phyloP scores from a whole-genome alignment of 257 asterid species.

The Solanum chilense region DNA sequence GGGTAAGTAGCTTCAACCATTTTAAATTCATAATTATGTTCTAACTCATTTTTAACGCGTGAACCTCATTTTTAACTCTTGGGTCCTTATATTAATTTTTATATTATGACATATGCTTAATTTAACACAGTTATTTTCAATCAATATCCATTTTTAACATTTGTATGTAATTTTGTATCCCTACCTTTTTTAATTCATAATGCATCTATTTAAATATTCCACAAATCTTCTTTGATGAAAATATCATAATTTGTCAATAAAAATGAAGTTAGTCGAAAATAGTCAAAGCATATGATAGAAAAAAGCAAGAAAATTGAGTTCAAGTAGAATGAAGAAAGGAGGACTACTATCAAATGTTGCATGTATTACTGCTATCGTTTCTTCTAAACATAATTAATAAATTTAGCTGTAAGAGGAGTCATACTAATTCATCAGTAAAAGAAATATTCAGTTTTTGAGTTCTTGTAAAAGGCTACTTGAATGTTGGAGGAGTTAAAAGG shows the following conservation, averaged over 20 bases:
- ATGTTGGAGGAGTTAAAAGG: background rate
- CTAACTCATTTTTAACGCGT: background rate
- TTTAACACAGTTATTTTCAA: background rate
- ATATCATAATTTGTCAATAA: background rate
- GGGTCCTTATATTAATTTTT: too few species aligned
- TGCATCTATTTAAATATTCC: background rate
- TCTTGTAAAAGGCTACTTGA: background rate
- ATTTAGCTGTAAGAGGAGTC: too few species aligned
- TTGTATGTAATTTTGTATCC: too few species aligned
- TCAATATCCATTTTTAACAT: background rate
- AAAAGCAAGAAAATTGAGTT: background rate
- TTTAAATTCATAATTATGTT: too few species aligned
- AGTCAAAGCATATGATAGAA: background rate
- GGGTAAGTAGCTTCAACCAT: too few species aligned
- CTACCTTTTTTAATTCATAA: too few species aligned
- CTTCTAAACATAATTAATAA: too few species aligned
- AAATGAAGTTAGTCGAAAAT: background rate
- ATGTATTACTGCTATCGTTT: too few species aligned
- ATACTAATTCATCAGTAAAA: background rate
- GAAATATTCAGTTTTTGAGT: background rate
- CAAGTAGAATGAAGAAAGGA: too few species aligned
- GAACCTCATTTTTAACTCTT: too few species aligned
- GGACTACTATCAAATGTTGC: too few species aligned
- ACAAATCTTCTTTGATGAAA: background rate
- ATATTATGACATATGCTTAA: background rate